phyloP scores from a whole-genome alignment of 352 stramenopile species.

The Ochromonadaceae sp. region DNA sequence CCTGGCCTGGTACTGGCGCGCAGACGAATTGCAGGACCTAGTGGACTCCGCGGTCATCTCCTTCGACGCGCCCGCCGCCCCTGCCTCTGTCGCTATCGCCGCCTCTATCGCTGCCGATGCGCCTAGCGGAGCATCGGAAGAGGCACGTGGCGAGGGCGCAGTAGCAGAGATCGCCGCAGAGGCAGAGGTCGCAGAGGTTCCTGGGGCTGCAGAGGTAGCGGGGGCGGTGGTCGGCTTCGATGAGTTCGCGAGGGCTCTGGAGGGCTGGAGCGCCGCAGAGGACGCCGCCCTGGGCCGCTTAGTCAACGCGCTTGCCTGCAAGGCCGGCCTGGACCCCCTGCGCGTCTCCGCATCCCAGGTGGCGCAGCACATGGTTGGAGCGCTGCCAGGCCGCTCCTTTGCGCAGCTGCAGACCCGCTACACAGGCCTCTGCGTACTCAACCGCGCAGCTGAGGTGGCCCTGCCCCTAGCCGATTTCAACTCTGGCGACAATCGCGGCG shows the following conservation, averaged over 20 bases:
- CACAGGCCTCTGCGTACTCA: conserved; percentile 25
- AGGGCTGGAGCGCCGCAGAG: not conserved
- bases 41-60: no score
- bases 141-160: no score
- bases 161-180: no score
- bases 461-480: conserved; percentile 28
- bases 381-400: not conserved
- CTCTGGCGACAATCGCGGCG: not conserved
- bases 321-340: not conserved
- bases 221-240: no score
- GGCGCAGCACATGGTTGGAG: not conserved
- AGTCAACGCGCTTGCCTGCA: not conserved
- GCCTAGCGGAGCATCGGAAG: no score
- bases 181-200: no score
- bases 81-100: no score
- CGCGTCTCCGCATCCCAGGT: not conserved
- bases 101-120: no score
- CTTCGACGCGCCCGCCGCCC: no score
- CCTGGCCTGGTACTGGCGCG: conserved; percentile 31
- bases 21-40: conserved; percentile 26
- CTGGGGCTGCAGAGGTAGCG: no score
- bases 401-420: conserved; percentile 22
- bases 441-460: conserved; percentile 13
- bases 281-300: not conserved
- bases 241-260: no score